Conservation (phyloP, 2,329 filamentous ascomycete species). For the Talaromyces sp. region DNA sequence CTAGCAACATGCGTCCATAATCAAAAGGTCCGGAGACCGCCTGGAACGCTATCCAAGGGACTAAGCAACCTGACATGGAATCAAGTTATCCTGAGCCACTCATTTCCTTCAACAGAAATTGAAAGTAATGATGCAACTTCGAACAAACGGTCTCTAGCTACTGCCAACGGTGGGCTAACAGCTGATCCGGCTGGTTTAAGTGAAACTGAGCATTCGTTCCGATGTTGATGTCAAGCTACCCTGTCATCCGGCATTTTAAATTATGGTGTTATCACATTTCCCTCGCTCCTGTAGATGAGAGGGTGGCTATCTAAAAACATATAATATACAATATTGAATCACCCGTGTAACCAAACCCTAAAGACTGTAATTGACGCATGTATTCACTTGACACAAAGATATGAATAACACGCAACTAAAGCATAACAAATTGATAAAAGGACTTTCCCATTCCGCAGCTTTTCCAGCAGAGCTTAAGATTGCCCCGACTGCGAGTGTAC, state of each 20-base stretch:
- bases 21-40: not conserved
- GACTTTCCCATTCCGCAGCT: not conserved
- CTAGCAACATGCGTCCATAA: not conserved
- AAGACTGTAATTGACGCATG: not conserved
- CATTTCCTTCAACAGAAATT: not conserved
- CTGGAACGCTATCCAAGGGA: not conserved
- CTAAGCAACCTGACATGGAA: not conserved
- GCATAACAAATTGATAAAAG: not conserved
- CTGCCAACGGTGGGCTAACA: not conserved
- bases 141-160: not conserved
- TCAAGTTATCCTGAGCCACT: not conserved
- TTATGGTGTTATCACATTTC: not conserved
- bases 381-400: not conserved
- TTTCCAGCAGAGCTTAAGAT: not conserved
- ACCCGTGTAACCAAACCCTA: not conserved
- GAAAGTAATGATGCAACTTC: not conserved
- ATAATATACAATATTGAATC: not conserved
- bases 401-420: not conserved
- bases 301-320: not conserved
- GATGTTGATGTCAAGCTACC: not conserved
- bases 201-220: not conserved
- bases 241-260: not conserved
- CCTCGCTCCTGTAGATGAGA: not conserved
- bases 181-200: not conserved
- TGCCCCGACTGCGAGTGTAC: not conserved